Percentiles rank a stretch among this genome's conserved stretches.
Conservation (phyloP, 1,284 basidiomycete species). For the Schizophyllum amplum region DNA sequence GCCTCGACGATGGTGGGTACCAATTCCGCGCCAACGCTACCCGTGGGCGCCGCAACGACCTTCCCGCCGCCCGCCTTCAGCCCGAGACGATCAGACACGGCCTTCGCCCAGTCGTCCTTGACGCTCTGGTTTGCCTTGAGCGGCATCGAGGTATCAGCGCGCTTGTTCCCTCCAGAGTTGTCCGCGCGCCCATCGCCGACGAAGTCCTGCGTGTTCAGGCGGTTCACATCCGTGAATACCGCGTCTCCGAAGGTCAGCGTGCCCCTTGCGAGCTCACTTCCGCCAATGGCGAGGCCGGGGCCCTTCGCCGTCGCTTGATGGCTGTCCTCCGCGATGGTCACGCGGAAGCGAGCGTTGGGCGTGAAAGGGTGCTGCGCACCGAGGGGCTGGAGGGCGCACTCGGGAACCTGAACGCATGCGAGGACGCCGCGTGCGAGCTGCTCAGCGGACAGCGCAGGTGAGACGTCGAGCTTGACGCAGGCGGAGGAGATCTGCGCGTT, state of each 20-base stretch:
- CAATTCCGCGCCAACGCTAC: neutral
- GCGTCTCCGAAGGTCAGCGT: conserved; percentile 12
- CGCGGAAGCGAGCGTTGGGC: conserved; percentile 13
- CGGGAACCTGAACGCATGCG: conserved; percentile 16
- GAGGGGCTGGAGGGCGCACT: conserved; percentile 10
- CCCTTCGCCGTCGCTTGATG: conserved; percentile 14
- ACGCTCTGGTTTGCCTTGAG: neutral
- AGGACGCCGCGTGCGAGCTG: conserved; percentile 19
- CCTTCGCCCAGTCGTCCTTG: neutral
- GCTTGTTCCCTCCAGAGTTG: too few relatives aligned
- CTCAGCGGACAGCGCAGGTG: conserved; percentile 7
- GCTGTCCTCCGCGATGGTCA: conserved; percentile 14
- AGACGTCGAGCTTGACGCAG: conserved; percentile 19
- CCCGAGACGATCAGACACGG: neutral
- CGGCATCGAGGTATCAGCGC: too few relatives aligned
- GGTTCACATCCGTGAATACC: conserved; percentile 13
- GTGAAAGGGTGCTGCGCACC: conserved; percentile 15
- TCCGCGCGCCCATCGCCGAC: neutral
- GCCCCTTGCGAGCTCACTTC: conserved; percentile 12
- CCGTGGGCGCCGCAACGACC: neutral
- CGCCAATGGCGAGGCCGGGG: conserved; percentile 12
- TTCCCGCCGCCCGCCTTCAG: neutral
- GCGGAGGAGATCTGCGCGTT: conserved; percentile 30
- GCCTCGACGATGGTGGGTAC: neutral
- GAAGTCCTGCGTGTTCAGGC: conserved; percentile 16